phyloP scores from a whole-genome alignment of 345 rosid species.

The Arabidopsis suecica region DNA sequence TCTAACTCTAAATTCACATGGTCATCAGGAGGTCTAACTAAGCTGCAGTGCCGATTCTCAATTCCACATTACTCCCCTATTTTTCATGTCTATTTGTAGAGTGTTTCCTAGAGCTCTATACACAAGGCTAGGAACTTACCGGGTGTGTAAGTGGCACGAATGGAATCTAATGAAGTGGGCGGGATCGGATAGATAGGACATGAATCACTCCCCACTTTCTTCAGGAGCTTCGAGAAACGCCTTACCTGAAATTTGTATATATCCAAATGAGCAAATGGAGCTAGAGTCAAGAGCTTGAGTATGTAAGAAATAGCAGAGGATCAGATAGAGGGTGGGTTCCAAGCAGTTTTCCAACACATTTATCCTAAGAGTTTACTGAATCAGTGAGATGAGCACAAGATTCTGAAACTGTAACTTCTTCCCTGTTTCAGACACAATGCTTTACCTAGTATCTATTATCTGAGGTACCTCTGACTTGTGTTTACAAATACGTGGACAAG shows the following conservation, averaged over 20 bases:
- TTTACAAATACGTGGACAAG: background rate
- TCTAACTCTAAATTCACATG: background rate
- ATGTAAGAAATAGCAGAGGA: constrained; percentile 5
- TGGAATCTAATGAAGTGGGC: constrained; percentile 55
- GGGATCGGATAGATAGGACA: constrained; percentile 64
- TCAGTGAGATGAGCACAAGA: constrained; percentile 2
- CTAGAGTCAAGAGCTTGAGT: constrained; percentile 9
- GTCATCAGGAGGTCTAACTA: background rate
- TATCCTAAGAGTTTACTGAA: background rate
- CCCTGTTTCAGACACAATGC: background rate
- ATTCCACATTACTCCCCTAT: background rate
- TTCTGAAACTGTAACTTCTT: background rate
- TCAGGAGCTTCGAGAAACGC: constrained; percentile 72
- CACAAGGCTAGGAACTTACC: constrained; percentile 59
- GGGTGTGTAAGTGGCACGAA: constrained; percentile 52
- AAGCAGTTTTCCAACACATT: background rate
- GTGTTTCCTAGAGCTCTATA: constrained; percentile 5
- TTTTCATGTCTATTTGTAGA: background rate
- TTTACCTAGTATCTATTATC: constrained; percentile 1
- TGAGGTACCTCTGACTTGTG: constrained; percentile 10
- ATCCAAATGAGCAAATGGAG: constrained; percentile 19
- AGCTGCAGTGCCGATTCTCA: background rate
- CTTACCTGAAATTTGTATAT: constrained; percentile 60
- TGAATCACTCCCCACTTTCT: constrained; percentile 69
- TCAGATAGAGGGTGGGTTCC: constrained; percentile 8